phyloP scores from a whole-genome alignment of 2,329 filamentous ascomycete genomes.

The Cercospora sesami region DNA sequence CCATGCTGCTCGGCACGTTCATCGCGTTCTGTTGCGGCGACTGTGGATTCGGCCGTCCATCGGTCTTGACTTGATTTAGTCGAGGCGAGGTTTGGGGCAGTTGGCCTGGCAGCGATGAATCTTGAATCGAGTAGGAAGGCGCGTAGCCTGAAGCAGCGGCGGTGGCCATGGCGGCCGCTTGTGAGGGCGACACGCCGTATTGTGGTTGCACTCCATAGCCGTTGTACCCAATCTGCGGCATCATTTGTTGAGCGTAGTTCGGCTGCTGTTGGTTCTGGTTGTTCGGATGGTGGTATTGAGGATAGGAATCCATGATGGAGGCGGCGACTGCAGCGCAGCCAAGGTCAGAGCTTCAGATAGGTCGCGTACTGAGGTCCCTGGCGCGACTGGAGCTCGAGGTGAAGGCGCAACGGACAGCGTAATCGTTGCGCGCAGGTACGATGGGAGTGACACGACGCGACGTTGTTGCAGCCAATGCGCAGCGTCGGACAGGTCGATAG shows the following conservation, averaged over 20 bases:
- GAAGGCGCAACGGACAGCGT: constrained; percentile 26
- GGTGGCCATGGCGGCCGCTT: constrained; percentile 91
- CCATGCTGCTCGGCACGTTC: constrained; percentile 47
- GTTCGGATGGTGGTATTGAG: constrained; percentile 51
- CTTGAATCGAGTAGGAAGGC: constrained; percentile 69
- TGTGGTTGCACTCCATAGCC: constrained; percentile 68
- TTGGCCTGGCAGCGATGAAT: constrained; percentile 62
- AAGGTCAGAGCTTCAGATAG: constrained; percentile 22
- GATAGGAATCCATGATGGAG: constrained; percentile 49
- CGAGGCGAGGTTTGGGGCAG: constrained; percentile 72
- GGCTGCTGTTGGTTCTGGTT: constrained; percentile 67
- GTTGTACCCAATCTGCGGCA: constrained; percentile 77
- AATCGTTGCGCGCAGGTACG: constrained; percentile 22
- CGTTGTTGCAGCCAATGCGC: constrained; percentile 8
- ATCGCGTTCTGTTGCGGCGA: constrained; percentile 70
- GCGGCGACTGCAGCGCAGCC: constrained; percentile 18
- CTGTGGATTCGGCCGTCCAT: constrained; percentile 63
- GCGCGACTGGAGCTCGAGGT: constrained; percentile 18
- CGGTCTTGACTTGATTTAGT: constrained; percentile 68
- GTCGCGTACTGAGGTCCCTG: constrained; percentile 15
- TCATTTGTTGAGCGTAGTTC: constrained; percentile 54
- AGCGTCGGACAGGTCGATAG: neutral
- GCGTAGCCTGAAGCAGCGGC: constrained; percentile 81
- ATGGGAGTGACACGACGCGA: constrained; percentile 12
- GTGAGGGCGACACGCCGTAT: constrained; percentile 78